These are phyloP conservation scores for Erysimum cheiri DNA, from an alignment of 441 rosid species.

Conservation along the genomic window DNA sequence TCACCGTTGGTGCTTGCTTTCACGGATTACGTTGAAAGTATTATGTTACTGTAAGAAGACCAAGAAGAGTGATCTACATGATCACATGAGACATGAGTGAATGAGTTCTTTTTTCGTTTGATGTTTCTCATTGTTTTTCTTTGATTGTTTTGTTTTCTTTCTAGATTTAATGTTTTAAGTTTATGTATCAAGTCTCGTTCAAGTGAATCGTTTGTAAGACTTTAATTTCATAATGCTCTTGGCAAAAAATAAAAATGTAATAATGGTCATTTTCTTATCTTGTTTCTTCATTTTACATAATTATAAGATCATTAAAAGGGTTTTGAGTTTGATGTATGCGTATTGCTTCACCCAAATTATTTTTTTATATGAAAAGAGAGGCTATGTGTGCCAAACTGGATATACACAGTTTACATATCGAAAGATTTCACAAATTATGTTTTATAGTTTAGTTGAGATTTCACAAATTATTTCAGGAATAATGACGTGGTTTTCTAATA, in stretches of 20 bases:
- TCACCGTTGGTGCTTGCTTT: background rate
- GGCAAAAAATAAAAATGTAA: too few relatives aligned
- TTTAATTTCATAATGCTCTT: background rate
- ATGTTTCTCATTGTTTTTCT: background rate
- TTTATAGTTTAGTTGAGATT: too few relatives aligned
- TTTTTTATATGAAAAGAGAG: too few relatives aligned
- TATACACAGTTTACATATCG: too few relatives aligned
- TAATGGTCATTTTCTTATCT: background rate
- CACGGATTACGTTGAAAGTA: slow-evolving; percentile 6
- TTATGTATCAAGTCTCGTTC: background rate
- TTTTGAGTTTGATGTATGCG: too few relatives aligned
- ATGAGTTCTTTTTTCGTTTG: background rate
- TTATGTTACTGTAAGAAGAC: background rate
- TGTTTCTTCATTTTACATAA: background rate
- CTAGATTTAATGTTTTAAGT: too few relatives aligned
- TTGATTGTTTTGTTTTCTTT: background rate
- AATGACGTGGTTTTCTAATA: too few relatives aligned
- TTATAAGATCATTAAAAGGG: too few relatives aligned
- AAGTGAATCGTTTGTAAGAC: background rate
- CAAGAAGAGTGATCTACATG: slow-evolving; percentile 8
- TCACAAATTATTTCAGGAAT: too few relatives aligned
- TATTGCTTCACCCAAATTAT: too few relatives aligned
- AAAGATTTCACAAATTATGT: too few relatives aligned
- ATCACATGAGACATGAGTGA: background rate
- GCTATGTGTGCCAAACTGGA: too few relatives aligned